phyloP scores from a whole-genome alignment of 352 stramenopile species.

The Nothophytophthora sp. region DNA sequence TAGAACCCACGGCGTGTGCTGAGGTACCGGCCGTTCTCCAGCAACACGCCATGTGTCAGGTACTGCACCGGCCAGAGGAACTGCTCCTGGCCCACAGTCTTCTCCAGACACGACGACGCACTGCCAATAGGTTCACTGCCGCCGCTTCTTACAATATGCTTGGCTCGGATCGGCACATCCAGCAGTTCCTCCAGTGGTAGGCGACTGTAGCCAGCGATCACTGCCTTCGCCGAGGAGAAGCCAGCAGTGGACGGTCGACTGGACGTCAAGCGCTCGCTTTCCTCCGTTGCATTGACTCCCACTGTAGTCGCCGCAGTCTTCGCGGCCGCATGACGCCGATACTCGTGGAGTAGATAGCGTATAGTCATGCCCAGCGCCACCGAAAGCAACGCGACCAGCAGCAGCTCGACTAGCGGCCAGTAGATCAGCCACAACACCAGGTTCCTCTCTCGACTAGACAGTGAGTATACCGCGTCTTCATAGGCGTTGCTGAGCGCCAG shows the following conservation, averaged over 20 bases:
- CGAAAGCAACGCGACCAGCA: conserved; percentile 22
- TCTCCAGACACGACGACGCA: not conserved
- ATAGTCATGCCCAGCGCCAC: conserved; percentile 7
- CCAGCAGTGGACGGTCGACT: conserved; percentile 7
- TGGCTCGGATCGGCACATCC: conserved; percentile 45
- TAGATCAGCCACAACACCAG: conserved; percentile 42
- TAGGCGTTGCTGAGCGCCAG: conserved; percentile 37
- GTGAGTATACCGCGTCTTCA: conserved; percentile 21
- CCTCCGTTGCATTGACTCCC: not conserved
- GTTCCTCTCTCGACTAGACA: conserved; percentile 22
- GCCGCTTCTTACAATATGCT: conserved; percentile 36
- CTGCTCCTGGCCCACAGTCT: conserved; percentile 5
- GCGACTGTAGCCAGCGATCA: conserved; percentile 35
- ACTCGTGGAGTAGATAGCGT: conserved; percentile 19
- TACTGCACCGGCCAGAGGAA: conserved; percentile 23
- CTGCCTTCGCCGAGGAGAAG: conserved; percentile 14
- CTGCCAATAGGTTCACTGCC: no score
- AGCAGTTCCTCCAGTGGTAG: conserved; percentile 52
- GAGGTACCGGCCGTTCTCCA: conserved; percentile 27
- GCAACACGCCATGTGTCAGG: conserved; percentile 32
- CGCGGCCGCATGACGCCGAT: conserved; percentile 1
- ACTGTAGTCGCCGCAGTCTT: not conserved
- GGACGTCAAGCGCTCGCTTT: not conserved
- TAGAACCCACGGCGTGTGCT: conserved; percentile 30
- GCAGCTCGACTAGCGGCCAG: conserved; percentile 20